Evolutionary conservation across 352 stramenopile genomes (phyloP), one percentile per base, ranked within the genome.

Genomic region (Halophytophthora polymorphica): DNA sequence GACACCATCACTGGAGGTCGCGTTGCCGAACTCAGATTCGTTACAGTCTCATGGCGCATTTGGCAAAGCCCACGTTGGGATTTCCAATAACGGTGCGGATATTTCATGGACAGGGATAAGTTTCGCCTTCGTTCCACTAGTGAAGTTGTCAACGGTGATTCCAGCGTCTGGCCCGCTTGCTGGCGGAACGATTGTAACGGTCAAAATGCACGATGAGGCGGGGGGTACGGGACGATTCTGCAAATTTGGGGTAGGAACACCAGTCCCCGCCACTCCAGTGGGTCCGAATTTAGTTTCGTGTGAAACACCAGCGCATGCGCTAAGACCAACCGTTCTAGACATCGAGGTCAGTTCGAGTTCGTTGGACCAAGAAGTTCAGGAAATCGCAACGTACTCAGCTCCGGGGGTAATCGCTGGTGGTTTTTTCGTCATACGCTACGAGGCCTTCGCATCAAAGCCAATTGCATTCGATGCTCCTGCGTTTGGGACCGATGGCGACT

Each of bases 81-180:
- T 86, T 2, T 77, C 73, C 10, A 77, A 75, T 38, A 88, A 86
- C 37, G 74, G 68, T 11, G 48, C 64, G 6, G 77, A 88, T 36
- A 83, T 82, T 50, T 19, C 70, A 0, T 22, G 31, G 15, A 52
- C 46, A 11, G 12, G 17, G 0, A 66, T 45, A 17, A 40, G n/a
- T 0, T 84, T 83, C 28, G 43, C 44, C 4, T 83, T 70, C 41
- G 41, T 42, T 4, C 59, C 53, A 15, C 23, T 59, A 7, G 50
- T 69, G 14, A 4, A 22, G 21, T 19, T 70, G 2, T 35, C 38
- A 12, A 56, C 47, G 3, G 22, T 77, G 2, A 13, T 39, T 6
- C 71, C 71, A 18, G 18, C 23, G 3, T 25, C 36, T 2, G 68
- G 68, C 2, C 58, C 69, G 11, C 22, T 70, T 11, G 7, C 14